These are phyloP conservation scores for Colletotrichum sp. DNA, from an alignment of 2,329 filamentous ascomycete species.

Conservation along the genomic window DNA sequence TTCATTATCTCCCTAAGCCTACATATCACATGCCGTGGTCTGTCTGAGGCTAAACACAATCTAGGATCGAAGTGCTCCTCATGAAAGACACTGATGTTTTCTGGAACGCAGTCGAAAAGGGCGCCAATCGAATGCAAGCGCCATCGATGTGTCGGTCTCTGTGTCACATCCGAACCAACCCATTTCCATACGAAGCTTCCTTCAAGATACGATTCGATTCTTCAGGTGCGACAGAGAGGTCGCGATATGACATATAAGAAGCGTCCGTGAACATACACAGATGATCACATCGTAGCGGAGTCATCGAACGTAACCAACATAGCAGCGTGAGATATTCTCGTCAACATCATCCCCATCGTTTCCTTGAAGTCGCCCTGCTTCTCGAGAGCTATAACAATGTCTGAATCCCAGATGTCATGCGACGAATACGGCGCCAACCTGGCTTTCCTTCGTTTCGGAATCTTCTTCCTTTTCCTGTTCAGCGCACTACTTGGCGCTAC, in stretches of 20 bases:
- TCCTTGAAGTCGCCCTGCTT: background rate
- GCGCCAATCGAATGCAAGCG: background rate
- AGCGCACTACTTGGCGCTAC: background rate
- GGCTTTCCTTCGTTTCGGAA: background rate
- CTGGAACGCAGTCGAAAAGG: background rate
- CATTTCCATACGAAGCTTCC: background rate
- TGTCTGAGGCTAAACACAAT: background rate
- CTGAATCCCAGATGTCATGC: background rate
- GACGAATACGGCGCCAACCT: background rate
- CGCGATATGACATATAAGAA: background rate
- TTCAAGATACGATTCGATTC: background rate
- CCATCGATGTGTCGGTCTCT: background rate
- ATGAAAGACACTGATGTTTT: background rate
- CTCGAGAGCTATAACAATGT: background rate
- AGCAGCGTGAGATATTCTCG: background rate
- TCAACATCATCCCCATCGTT: background rate
- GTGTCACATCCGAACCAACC: background rate
- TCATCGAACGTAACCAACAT: background rate
- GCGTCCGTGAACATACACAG: background rate
- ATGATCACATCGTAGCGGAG: background rate
- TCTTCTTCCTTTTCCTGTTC: background rate
- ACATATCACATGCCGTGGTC: background rate
- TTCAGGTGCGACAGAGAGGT: background rate
- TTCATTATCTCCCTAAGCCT: background rate
- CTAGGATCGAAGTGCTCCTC: background rate